These are phyloP conservation scores for Chaetomiaceae sp. DNA, from an alignment of 2,329 filamentous ascomycete species.

Conservation along the genomic window DNA sequence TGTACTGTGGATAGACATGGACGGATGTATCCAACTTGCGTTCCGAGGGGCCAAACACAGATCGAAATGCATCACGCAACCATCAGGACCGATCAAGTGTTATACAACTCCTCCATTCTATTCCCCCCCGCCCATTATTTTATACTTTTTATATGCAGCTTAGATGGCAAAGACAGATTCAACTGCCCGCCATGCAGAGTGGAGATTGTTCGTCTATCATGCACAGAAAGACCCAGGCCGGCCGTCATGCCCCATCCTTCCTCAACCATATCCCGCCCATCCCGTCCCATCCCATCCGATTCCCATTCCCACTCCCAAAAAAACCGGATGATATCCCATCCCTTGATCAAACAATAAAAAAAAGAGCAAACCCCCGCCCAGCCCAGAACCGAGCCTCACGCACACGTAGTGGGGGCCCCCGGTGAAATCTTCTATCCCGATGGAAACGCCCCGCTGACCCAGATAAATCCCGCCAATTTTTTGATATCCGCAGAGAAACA, in stretches of 20 bases:
- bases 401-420: slow-evolving; percentile 11
- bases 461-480: not conserved
- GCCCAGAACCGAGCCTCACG: slow-evolving; percentile 11
- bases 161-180: slow-evolving; percentile 1
- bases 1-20: too few relatives aligned
- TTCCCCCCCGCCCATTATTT: not conserved
- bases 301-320: not conserved
- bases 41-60: too few relatives aligned
- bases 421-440: slow-evolving; percentile 7
- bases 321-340: too few relatives aligned
- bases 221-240: too few relatives aligned
- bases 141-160: not conserved
- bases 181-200: slow-evolving; percentile 15
- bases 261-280: not conserved
- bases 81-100: too few relatives aligned
- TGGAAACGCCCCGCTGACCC: slow-evolving; percentile 9
- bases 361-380: not conserved
- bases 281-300: not conserved
- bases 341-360: not conserved
- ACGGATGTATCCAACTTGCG: too few relatives aligned
- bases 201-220: slow-evolving; percentile 9
- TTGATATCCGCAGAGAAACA: slow-evolving; percentile 5
- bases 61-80: too few relatives aligned
- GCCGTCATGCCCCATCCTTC: too few relatives aligned
- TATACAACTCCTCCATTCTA: not conserved